phyloP scores from a whole-genome alignment of 1,284 basidiomycete genomes.

The Prillingera fragicola region DNA sequence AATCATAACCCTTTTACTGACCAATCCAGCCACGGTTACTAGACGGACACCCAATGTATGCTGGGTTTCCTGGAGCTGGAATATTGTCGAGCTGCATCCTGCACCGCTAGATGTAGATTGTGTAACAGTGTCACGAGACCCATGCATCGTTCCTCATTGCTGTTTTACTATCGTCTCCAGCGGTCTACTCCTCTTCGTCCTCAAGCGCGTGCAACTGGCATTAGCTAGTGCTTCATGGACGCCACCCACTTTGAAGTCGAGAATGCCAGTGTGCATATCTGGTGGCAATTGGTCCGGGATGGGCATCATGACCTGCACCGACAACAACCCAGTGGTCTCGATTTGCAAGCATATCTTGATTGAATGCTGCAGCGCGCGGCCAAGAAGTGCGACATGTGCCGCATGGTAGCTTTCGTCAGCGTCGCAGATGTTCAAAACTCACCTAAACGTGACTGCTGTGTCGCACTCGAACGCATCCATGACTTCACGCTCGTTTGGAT shows the following conservation, averaged over 20 bases:
- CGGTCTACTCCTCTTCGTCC: constrained; percentile 31
- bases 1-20: neutral
- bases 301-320: constrained; percentile 81
- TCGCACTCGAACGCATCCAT: constrained; percentile 80
- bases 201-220: constrained; percentile 40
- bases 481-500: constrained; percentile 81
- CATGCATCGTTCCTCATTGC: neutral
- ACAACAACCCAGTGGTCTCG: constrained; percentile 69
- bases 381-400: constrained; percentile 61
- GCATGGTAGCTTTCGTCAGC: constrained; percentile 64
- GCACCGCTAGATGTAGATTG: constrained; percentile 1
- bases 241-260: constrained; percentile 70
- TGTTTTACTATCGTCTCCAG: constrained; percentile 5
- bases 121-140: neutral
- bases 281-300: constrained; percentile 43
- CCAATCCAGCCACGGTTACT: constrained; percentile 39
- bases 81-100: too few species aligned
- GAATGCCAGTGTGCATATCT: constrained; percentile 57
- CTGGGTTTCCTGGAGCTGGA: too few species aligned
- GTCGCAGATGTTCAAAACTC: constrained; percentile 17
- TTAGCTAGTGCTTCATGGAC: neutral
- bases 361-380: constrained; percentile 69
- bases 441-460: constrained; percentile 67
- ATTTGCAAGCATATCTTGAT: constrained; percentile 81
- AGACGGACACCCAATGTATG: constrained; percentile 7